Conservation (phyloP, 352 stramenopile species). For the Phytopythium kandeliae region DNA sequence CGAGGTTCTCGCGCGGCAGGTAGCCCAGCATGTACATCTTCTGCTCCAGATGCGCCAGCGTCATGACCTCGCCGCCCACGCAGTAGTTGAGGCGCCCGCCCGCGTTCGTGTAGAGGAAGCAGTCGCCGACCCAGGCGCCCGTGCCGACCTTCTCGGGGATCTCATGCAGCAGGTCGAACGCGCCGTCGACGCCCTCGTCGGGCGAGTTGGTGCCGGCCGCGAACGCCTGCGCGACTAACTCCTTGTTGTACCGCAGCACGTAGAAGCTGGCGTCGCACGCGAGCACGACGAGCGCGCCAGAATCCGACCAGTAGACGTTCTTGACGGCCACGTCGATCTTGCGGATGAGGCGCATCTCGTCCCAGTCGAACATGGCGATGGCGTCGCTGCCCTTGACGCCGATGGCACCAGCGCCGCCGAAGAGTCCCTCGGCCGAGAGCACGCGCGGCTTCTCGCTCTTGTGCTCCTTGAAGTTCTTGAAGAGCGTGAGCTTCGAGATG, state of each 20-base stretch:
- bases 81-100: slow-evolving; percentile 97
- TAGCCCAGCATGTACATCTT: slow-evolving; percentile 98
- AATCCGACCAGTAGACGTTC: slow-evolving; percentile 98
- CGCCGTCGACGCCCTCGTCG: slow-evolving; percentile 96
- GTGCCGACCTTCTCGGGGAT: slow-evolving; percentile 95
- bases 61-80: slow-evolving; percentile 99
- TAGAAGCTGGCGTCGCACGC: slow-evolving; percentile 95
- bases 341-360: slow-evolving; percentile 95
- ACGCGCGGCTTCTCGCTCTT: slow-evolving; percentile 93
- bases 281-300: slow-evolving; percentile 94
- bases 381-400: slow-evolving; percentile 95
- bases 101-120: slow-evolving; percentile 98
- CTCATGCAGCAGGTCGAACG: slow-evolving; percentile 98
- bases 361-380: slow-evolving; percentile 99
- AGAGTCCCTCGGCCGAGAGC: slow-evolving; percentile 93
- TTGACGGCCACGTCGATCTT: slow-evolving; percentile 98
- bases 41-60: slow-evolving; percentile 93
- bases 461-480: slow-evolving; percentile 99
- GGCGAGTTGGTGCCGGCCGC: slow-evolving; percentile 77
- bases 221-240: slow-evolving; percentile 86
- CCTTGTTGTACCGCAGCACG: slow-evolving; percentile 94
- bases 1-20: slow-evolving; percentile 96
- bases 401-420: slow-evolving; percentile 92
- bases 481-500: slow-evolving; percentile 95
- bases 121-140: slow-evolving; percentile 99